A percentile compares a stretch with the other conserved stretches of the same genome.
phyloP scores from a whole-genome alignment of 1,139 yeast genomes.

The Meyerozyma carpophila region DNA sequence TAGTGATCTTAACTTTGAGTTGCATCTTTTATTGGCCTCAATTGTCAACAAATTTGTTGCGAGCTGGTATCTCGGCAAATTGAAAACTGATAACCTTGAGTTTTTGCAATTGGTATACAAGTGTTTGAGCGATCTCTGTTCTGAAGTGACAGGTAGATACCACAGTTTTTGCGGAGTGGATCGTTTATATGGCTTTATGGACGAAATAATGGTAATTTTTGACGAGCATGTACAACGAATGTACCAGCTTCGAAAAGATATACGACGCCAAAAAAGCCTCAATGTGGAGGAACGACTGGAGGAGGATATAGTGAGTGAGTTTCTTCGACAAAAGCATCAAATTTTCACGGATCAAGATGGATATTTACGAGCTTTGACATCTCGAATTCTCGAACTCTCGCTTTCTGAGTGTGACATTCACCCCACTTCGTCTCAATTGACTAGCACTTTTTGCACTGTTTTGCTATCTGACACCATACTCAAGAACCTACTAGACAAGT shows the following conservation, averaged over 20 bases:
- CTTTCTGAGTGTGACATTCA: conserved; percentile 11
- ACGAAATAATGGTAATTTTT: conserved; percentile 22
- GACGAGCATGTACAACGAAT: conserved; percentile 23
- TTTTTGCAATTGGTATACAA: conserved; percentile 28
- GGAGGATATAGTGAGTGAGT: conserved; percentile 8
- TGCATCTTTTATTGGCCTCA: conserved; percentile 33
- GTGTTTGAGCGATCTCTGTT: conserved; percentile 24
- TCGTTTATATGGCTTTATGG: conserved; percentile 13
- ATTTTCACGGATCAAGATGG: conserved; percentile 2
- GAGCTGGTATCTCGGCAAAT: conserved; percentile 36
- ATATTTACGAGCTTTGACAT: conserved; percentile 23
- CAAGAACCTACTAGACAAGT: conserved; percentile 20
- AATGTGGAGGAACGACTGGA: background rate
- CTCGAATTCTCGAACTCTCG: conserved; percentile 17
- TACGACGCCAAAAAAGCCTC: background rate
- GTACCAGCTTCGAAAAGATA: conserved; percentile 8
- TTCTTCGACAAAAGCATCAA: background rate
- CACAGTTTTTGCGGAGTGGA: conserved; percentile 11
- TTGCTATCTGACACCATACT: conserved; percentile 33
- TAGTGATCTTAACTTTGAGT: conserved; percentile 24
- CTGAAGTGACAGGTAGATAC: conserved; percentile 17
- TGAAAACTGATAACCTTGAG: conserved; percentile 35
- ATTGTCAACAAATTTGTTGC: conserved; percentile 30
- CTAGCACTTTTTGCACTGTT: conserved; percentile 21
- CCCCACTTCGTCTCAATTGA: conserved; percentile 25